These are phyloP conservation scores for Diaporthe vaccinii DNA, from an alignment of 2,329 filamentous ascomycete genomes.

Conservation along the genomic window DNA sequence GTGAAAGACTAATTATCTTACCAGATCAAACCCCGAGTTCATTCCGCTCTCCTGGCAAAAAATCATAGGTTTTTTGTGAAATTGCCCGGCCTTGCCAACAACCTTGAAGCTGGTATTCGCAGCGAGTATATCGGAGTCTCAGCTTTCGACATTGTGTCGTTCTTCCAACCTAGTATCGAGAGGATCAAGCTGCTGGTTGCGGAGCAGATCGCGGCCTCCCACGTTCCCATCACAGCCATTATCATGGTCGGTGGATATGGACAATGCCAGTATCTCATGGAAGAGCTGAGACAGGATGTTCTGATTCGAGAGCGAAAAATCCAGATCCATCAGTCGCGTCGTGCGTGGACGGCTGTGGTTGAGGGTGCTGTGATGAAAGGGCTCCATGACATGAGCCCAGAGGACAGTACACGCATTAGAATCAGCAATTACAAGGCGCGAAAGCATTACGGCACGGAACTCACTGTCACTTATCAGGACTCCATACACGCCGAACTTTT, in stretches of 20 bases:
- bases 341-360: constrained; percentile 64
- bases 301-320: constrained; percentile 42
- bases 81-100: constrained; percentile 53
- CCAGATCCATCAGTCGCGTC: constrained; percentile 61
- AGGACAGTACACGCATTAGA: constrained; percentile 52
- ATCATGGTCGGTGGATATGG: constrained; percentile 55
- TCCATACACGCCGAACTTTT: constrained; percentile 49
- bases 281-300: neutral
- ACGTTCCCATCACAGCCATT: constrained; percentile 44
- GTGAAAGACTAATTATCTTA: neutral
- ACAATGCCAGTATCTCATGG: constrained; percentile 56
- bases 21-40: neutral
- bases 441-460: constrained; percentile 59
- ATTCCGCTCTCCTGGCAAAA: neutral
- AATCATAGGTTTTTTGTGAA: constrained; percentile 52
- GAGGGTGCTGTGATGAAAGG: constrained; percentile 66
- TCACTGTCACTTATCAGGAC: constrained; percentile 50
- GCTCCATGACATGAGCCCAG: constrained; percentile 53
- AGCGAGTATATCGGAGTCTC: constrained; percentile 54
- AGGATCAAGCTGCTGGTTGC: constrained; percentile 59
- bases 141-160: constrained; percentile 54
- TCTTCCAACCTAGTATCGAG: constrained; percentile 60
- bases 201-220: constrained; percentile 57
- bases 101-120: constrained; percentile 53
- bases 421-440: constrained; percentile 57